phyloP scores from a whole-genome alignment of 805 yeast species.

The Cyberlindnera mrakii region DNA sequence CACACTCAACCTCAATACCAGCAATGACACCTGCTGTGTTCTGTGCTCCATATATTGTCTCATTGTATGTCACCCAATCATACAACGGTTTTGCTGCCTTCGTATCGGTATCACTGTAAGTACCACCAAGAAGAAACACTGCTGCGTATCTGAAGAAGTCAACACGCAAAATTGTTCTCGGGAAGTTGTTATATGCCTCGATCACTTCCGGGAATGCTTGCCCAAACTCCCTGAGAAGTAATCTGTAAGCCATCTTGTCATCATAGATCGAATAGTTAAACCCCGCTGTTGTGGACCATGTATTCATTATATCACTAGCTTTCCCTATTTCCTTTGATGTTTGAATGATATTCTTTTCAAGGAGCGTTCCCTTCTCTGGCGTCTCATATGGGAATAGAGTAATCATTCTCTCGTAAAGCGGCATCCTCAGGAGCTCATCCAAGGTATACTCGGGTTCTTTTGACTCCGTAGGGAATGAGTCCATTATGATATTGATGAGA shows the following conservation, averaged over 20 bases:
- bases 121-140: slow-evolving; percentile 50
- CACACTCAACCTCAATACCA: slow-evolving; percentile 49
- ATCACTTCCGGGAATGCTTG: slow-evolving; percentile 44
- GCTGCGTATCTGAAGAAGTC: slow-evolving; percentile 53
- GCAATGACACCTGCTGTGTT: slow-evolving; percentile 48
- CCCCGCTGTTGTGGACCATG: slow-evolving; percentile 7
- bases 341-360: slow-evolving; percentile 18
- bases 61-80: slow-evolving; percentile 44
- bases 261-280: slow-evolving; percentile 20
- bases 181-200: slow-evolving; percentile 42
- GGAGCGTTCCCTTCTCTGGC: slow-evolving; percentile 17
- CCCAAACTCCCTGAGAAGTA: slow-evolving; percentile 31
- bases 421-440: slow-evolving; percentile 5
- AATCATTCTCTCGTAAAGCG: slow-evolving; percentile 10
- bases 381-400: slow-evolving; percentile 9
- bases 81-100: slow-evolving; percentile 43
- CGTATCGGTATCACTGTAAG: slow-evolving; percentile 58
- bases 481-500: background rate
- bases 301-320: slow-evolving; percentile 22
- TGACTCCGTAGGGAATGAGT: background rate
- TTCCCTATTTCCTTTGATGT: slow-evolving; percentile 40
- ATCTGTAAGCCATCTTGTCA: slow-evolving; percentile 34
- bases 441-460: background rate
- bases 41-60: slow-evolving; percentile 6
- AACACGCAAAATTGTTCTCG: slow-evolving; percentile 46